Percentiles rank a stretch among this genome's conserved stretches.
Conservation (phyloP, 192 early-diverging fungal species). For the Thamnidium elegans region DNA sequence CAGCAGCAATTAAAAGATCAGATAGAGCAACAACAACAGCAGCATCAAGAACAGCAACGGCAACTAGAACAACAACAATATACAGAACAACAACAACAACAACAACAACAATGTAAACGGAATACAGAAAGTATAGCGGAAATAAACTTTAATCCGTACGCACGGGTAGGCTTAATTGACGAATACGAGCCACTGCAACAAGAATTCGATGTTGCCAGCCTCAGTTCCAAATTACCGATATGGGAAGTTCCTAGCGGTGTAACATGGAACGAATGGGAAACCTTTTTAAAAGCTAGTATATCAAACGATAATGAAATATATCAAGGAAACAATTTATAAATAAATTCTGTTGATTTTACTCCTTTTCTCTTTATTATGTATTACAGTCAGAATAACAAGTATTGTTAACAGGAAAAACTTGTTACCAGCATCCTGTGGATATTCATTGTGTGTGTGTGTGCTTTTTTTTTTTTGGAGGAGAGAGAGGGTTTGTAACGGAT, state of each 20-base stretch:
- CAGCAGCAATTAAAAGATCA: background rate
- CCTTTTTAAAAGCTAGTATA: conserved; percentile 5
- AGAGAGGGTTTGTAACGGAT: too few species aligned
- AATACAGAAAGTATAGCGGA: background rate
- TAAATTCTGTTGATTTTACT: background rate
- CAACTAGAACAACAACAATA: background rate
- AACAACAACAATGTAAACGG: background rate
- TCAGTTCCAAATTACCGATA: background rate
- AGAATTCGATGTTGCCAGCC: conserved; percentile 3
- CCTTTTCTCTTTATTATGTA: background rate
- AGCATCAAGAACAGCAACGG: too few species aligned
- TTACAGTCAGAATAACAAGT: too few species aligned
- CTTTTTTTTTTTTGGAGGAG: too few species aligned
- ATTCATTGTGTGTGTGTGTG: too few species aligned
- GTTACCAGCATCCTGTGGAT: too few species aligned
- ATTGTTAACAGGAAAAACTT: too few species aligned
- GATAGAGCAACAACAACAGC: background rate
- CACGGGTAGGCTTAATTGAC: background rate
- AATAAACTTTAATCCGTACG: background rate
- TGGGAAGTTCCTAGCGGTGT: conserved; percentile 13
- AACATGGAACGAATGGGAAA: conserved; percentile 16
- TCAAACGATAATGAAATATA: background rate
- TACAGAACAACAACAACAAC: background rate
- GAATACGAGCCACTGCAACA: background rate
- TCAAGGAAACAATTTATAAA: background rate